Evolutionary conservation across 768 basidiomycete genomes (phyloP).

Genomic region (Pisolithus microcarpus): DNA sequence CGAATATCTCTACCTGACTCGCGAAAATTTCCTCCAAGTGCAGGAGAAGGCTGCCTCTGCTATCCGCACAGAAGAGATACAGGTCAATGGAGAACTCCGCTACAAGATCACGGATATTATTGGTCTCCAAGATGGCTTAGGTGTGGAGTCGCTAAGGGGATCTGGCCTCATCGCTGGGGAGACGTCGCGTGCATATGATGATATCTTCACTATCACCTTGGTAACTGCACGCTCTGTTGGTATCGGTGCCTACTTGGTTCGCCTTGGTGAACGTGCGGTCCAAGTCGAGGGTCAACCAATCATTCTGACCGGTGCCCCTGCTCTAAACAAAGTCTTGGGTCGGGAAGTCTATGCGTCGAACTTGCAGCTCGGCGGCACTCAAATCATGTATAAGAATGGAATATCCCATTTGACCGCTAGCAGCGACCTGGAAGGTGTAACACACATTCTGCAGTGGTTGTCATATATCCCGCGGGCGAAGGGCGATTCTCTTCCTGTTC

Average conservation of each 20-base stretch:
- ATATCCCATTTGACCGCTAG: constrained; percentile 93
- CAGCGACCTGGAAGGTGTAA: constrained; percentile 93
- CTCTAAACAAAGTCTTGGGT: constrained; percentile 97
- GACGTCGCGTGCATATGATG: constrained; percentile 96
- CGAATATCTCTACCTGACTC: constrained; percentile 92
- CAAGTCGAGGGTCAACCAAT: constrained; percentile 99
- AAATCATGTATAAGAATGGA: constrained; percentile 99
- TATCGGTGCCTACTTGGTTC: constrained; percentile 97
- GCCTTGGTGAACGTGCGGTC: constrained; percentile 93
- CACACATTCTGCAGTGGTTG: constrained; percentile 90
- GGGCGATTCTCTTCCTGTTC: constrained; percentile 73
- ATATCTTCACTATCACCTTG: constrained; percentile 98
- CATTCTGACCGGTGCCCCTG: constrained; percentile 94
- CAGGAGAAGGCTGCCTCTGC: constrained; percentile 76
- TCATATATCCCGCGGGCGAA: constrained; percentile 87
- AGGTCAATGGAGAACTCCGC: constrained; percentile 79
- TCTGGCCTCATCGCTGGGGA: constrained; percentile 98
- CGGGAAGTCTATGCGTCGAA: constrained; percentile 99
- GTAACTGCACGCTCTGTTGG: constrained; percentile 98
- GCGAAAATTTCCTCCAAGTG: constrained; percentile 83
- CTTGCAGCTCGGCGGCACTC: constrained; percentile 97
- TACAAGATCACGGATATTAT: constrained; percentile 96
- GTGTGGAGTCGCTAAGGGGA: constrained; percentile 92
- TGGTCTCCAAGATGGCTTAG: constrained; percentile 94
- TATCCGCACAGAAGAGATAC: constrained; percentile 76